Percentiles rank a stretch among this genome's conserved stretches.
These are phyloP conservation scores for Takashimella koratensis DNA, from an alignment of 1,284 basidiomycete species.

Conservation along the genomic window DNA sequence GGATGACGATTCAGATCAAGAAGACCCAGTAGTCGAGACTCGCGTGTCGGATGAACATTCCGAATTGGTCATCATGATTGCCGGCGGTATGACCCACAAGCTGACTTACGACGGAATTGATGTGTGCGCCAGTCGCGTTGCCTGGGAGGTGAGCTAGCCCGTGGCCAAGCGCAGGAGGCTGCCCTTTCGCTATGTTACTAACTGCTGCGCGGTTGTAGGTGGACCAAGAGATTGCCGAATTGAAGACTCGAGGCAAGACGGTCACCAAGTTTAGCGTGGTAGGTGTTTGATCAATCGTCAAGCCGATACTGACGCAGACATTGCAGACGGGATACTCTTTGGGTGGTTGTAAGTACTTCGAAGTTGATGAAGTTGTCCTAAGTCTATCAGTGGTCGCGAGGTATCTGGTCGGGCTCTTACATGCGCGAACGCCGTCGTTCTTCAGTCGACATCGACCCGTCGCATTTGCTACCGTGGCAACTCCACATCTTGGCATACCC, in stretches of 20 bases:
- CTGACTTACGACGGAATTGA: slow-evolving; percentile 48
- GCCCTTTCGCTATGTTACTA: neutral
- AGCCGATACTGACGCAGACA: slow-evolving; percentile 1
- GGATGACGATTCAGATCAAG: neutral
- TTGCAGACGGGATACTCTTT: slow-evolving; percentile 43
- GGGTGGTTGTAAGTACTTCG: slow-evolving; percentile 37
- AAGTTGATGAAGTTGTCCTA: neutral
- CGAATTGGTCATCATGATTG: slow-evolving; percentile 37
- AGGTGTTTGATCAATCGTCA: slow-evolving; percentile 3
- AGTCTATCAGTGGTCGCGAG: slow-evolving; percentile 39
- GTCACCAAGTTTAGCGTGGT: slow-evolving; percentile 42
- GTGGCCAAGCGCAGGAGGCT: neutral
- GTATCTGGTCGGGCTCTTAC: slow-evolving; percentile 42
- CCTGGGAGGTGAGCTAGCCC: slow-evolving; percentile 32
- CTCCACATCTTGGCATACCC: slow-evolving; percentile 41
- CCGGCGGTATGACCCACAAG: slow-evolving; percentile 39
- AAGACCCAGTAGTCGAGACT: slow-evolving; percentile 1
- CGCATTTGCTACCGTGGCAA: slow-evolving; percentile 42
- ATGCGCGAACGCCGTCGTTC: slow-evolving; percentile 42
- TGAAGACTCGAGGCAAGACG: slow-evolving; percentile 29
- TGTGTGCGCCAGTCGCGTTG: slow-evolving; percentile 44
- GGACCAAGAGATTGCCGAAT: slow-evolving; percentile 30
- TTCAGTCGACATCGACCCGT: slow-evolving; percentile 35
- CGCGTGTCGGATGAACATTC: neutral
- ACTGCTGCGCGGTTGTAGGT: slow-evolving; percentile 25